phyloP scores from a whole-genome alignment of 2,329 filamentous ascomycete species.

The Coniella vitis region DNA sequence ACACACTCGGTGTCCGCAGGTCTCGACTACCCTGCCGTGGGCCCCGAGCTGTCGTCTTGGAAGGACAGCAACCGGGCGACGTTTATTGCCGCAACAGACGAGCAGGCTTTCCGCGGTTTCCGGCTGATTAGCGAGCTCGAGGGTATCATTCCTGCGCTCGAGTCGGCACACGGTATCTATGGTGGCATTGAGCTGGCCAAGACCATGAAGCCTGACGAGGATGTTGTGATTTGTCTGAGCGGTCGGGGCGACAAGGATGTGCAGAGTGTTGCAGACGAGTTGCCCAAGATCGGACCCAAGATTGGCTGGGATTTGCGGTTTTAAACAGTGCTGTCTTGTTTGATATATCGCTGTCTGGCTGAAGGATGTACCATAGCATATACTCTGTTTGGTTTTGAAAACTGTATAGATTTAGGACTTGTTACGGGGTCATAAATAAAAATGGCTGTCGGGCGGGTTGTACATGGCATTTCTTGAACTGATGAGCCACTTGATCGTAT shows the following conservation, averaged over 20 bases:
- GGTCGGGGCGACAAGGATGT: slow-evolving; percentile 97
- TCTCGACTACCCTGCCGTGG: slow-evolving; percentile 94
- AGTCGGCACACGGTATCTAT: slow-evolving; percentile 87
- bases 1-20: slow-evolving; percentile 96
- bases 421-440: not conserved
- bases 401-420: not conserved
- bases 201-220: slow-evolving; percentile 80
- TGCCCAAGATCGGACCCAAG: slow-evolving; percentile 79
- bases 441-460: not conserved
- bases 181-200: slow-evolving; percentile 87
- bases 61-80: slow-evolving; percentile 83
- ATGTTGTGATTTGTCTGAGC: slow-evolving; percentile 89
- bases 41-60: slow-evolving; percentile 86
- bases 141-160: slow-evolving; percentile 93
- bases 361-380: not conserved
- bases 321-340: slow-evolving; percentile 28
- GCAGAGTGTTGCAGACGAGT: slow-evolving; percentile 91
- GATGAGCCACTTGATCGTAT: not conserved
- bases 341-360: not conserved
- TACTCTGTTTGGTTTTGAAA: not conserved
- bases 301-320: slow-evolving; percentile 71
- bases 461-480: not conserved
- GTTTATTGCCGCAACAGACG: slow-evolving; percentile 87
- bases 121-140: slow-evolving; percentile 77
- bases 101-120: slow-evolving; percentile 85